phyloP scores from a whole-genome alignment of 306 rosid genomes.

The Pachyrhizus erosus region DNA sequence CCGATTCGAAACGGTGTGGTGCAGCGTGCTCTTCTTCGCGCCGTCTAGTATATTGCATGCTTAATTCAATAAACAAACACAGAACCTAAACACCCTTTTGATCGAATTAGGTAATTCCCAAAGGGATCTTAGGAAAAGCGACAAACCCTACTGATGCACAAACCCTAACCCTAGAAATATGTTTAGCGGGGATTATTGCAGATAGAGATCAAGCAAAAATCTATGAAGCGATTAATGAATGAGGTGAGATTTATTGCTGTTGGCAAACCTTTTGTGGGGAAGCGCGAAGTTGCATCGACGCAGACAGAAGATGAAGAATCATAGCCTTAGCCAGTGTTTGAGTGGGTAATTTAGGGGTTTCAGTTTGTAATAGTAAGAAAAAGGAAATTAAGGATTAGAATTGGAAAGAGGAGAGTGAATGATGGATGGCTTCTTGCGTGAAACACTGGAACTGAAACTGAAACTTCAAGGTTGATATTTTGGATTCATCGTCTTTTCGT shows the following conservation, averaged over 20 bases:
- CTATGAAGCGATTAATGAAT: conserved; percentile 24
- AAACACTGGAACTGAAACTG: conserved; percentile 13
- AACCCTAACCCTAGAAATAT: conserved; percentile 51
- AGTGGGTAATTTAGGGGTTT: not conserved
- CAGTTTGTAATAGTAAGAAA: not conserved
- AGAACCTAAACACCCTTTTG: conserved; percentile 41
- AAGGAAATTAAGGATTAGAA: not conserved
- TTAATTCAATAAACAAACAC: conserved; percentile 41
- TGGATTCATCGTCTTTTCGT: not conserved
- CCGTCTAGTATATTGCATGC: conserved; percentile 66
- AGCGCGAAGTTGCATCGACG: conserved; percentile 36
- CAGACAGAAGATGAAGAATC: conserved; percentile 4
- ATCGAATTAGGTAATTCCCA: conserved; percentile 23
- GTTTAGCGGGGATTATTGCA: conserved; percentile 25
- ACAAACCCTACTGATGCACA: conserved; percentile 26
- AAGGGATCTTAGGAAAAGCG: not conserved
- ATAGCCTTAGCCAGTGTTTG: not conserved
- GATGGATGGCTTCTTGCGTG: not conserved
- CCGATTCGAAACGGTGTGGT: conserved; percentile 50
- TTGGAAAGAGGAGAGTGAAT: not conserved
- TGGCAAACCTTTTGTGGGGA: conserved; percentile 54
- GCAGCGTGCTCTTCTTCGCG: conserved; percentile 61
- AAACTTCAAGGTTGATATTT: not conserved
- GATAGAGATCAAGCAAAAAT: conserved; percentile 42
- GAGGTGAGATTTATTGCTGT: conserved; percentile 17